These are phyloP conservation scores for Parascedosporium putredinis DNA, from an alignment of 2,329 filamentous ascomycete genomes.

Conservation along the genomic window DNA sequence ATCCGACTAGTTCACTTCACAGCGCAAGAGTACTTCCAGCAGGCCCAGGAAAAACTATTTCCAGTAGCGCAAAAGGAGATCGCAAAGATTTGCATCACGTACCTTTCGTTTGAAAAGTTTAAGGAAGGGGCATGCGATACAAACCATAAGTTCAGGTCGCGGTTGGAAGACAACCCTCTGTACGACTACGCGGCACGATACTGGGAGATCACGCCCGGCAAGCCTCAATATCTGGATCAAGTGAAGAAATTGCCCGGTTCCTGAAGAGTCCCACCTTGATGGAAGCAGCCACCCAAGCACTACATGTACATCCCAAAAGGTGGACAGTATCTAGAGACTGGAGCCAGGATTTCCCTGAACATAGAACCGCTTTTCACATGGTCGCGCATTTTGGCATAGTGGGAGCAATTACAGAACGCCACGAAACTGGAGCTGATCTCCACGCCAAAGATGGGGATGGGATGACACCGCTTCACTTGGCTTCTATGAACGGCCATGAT, in stretches of 20 bases:
- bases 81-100: slow-evolving; percentile 21
- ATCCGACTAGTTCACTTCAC: slow-evolving; percentile 35
- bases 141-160: slow-evolving; percentile 13
- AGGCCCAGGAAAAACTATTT: slow-evolving; percentile 19
- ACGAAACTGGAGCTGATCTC: neutral
- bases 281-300: too few relatives aligned
- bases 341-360: too few relatives aligned
- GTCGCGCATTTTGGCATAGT: too few relatives aligned
- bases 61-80: slow-evolving; percentile 19
- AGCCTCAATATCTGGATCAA: too few relatives aligned
- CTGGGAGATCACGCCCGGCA: slow-evolving; percentile 23
- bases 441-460: neutral
- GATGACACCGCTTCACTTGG: neutral
- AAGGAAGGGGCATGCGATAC: slow-evolving; percentile 12
- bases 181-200: slow-evolving; percentile 19
- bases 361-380: too few relatives aligned
- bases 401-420: too few relatives aligned
- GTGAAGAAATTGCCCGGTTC: too few relatives aligned
- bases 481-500: neutral
- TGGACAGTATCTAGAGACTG: too few relatives aligned
- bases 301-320: too few relatives aligned
- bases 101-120: slow-evolving; percentile 24
- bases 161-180: slow-evolving; percentile 16
- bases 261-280: too few relatives aligned
- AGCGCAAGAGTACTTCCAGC: slow-evolving; percentile 32